Evolutionary conservation across 257 asterid genomes (phyloP).

Genomic region (Solanum tarapatanum): DNA sequence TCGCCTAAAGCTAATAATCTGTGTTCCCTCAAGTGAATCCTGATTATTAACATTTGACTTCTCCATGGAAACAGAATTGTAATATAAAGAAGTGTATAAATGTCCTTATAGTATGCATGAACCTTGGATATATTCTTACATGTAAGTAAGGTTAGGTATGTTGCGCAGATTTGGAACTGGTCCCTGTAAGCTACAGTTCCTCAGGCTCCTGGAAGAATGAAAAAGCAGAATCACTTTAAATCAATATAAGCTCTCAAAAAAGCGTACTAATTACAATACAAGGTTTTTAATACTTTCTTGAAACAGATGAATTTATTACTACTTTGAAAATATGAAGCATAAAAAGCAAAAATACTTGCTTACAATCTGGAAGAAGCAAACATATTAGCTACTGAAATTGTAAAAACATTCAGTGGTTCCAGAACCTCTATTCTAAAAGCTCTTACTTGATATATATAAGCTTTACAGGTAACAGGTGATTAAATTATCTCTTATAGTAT

Average conservation of each 20-base stretch:
- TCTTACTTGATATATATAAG: neutral
- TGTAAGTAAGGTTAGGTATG: slow-evolving; percentile 45
- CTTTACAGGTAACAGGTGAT: neutral
- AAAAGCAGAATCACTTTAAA: neutral
- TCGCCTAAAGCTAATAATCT: neutral
- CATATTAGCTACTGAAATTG: neutral
- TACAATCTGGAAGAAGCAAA: neutral
- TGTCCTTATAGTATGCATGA: neutral
- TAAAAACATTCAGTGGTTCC: neutral
- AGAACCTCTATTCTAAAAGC: neutral
- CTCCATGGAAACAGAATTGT: neutral
- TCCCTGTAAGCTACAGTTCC: slow-evolving; percentile 92
- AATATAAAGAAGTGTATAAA: neutral
- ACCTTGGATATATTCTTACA: slow-evolving; percentile 37
- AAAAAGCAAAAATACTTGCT: neutral
- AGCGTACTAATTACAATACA: neutral
- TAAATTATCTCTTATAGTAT: neutral
- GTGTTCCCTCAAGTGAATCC: neutral
- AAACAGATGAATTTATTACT: neutral
- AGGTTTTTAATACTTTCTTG: neutral
- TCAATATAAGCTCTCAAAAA: neutral
- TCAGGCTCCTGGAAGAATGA: slow-evolving; percentile 72
- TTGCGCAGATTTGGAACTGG: slow-evolving; percentile 74
- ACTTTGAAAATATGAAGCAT: neutral
- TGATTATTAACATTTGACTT: neutral